A percentile compares a stretch with the other conserved stretches of the same genome.
These are phyloP conservation scores for Sugiyamaella pinicola DNA, from an alignment of 1,139 yeast genomes.

Conservation along the genomic window DNA sequence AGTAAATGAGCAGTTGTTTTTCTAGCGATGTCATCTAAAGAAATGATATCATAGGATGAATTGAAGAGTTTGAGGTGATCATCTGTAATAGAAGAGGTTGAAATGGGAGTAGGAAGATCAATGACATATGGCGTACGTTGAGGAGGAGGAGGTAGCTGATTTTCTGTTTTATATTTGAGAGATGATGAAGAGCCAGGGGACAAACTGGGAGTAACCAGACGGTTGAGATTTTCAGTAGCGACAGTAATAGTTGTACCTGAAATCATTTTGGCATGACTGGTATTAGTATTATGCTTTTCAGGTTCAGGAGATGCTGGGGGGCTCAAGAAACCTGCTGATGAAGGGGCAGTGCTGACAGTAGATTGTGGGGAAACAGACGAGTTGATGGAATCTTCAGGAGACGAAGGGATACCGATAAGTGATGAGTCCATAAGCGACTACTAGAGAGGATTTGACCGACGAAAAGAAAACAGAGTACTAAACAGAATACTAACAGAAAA, in stretches of 20 bases:
- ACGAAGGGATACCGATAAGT: slow-evolving; percentile 1
- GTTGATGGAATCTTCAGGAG: slow-evolving; percentile 9
- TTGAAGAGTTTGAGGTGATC: slow-evolving; percentile 14
- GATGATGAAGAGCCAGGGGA: slow-evolving; percentile 11
- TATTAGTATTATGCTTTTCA: not conserved
- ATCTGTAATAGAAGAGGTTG: not conserved
- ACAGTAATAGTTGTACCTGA: not conserved
- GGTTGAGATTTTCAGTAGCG: not conserved
- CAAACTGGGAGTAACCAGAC: slow-evolving; percentile 6
- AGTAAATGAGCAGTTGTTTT: slow-evolving; percentile 21
- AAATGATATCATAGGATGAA: slow-evolving; percentile 8
- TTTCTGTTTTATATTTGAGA: not conserved
- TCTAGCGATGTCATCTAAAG: slow-evolving; percentile 29
- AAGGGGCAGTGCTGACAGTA: not conserved
- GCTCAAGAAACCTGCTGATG: slow-evolving; percentile 8
- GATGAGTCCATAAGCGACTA: not conserved
- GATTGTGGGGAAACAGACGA: not conserved
- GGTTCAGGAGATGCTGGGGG: slow-evolving; percentile 24
- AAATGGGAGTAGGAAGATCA: slow-evolving; percentile 8
- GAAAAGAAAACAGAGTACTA: too few relatives aligned
- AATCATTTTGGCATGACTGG: slow-evolving; percentile 1
- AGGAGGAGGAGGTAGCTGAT: not conserved
- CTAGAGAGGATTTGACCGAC: not conserved
- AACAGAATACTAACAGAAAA: not conserved
- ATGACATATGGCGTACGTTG: not conserved